These are phyloP conservation scores for Neocucurbitaria cava DNA, from an alignment of 2,329 filamentous ascomycete genomes.

Conservation along the genomic window DNA sequence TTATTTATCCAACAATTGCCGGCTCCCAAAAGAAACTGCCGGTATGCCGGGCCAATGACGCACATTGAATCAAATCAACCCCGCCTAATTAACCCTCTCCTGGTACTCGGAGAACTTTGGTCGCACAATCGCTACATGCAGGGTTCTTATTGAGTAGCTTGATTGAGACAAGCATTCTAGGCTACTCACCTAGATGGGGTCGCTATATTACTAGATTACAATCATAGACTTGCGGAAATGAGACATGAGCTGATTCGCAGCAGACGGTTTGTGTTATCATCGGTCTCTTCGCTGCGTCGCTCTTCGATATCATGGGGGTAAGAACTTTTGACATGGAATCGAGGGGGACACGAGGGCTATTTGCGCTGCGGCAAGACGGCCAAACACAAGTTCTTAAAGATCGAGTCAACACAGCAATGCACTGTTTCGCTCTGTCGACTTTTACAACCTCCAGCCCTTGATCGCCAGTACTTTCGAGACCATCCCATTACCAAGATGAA, in stretches of 20 bases:
- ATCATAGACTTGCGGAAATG: neutral
- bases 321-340: neutral
- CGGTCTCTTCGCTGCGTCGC: neutral
- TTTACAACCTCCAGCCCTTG: neutral
- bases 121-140: neutral
- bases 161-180: neutral
- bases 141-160: neutral
- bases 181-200: neutral
- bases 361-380: neutral
- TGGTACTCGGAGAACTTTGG: neutral
- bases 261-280: neutral
- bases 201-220: neutral
- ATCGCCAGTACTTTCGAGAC: slow-evolving; percentile 1
- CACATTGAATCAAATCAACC: neutral
- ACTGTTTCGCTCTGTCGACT: neutral
- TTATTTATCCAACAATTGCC: neutral
- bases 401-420: neutral
- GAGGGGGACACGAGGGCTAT: neutral
- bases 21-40: neutral
- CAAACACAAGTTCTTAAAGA: neutral
- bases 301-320: neutral
- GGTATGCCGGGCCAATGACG: neutral
- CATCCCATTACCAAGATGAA: slow-evolving; percentile 25
- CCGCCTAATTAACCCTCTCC: neutral
- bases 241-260: neutral